phyloP scores from a whole-genome alignment of 2,329 filamentous ascomycete genomes.

The Pseudocercospora ulei region DNA sequence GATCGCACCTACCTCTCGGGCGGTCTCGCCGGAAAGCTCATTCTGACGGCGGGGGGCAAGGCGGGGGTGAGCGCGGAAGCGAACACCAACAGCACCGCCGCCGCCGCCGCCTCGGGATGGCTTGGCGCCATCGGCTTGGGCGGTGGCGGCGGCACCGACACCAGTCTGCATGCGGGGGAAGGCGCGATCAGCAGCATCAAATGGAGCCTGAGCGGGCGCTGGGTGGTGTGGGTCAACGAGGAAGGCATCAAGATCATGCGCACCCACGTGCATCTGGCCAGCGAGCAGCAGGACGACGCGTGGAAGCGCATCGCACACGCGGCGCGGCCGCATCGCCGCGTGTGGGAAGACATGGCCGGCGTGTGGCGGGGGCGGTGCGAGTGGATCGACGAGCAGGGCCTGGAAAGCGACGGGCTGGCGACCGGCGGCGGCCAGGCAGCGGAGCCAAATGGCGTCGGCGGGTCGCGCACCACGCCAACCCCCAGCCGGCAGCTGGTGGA shows the following conservation, averaged over 20 bases:
- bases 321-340: conserved; percentile 71
- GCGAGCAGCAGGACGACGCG: conserved; percentile 64
- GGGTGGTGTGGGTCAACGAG: conserved; percentile 91
- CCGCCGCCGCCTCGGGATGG: conserved; percentile 69
- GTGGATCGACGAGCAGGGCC: conserved; percentile 77
- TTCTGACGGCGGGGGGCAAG: conserved; percentile 73
- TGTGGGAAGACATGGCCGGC: conserved; percentile 92
- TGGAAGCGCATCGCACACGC: conserved; percentile 95
- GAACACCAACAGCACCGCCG: conserved; percentile 73
- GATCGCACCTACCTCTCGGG: conserved; percentile 86
- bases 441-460: conserved; percentile 25
- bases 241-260: conserved; percentile 97
- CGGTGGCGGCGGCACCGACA: conserved; percentile 69
- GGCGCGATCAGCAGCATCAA: conserved; percentile 84
- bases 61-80: conserved; percentile 70
- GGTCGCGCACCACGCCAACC: conserved; percentile 19
- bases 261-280: conserved; percentile 70
- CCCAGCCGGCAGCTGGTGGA: conserved; percentile 44
- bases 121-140: conserved; percentile 74
- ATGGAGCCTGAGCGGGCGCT: conserved; percentile 88
- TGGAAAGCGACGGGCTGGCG: conserved; percentile 61
- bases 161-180: conserved; percentile 80
- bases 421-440: conserved; percentile 33
- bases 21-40: conserved; percentile 74
- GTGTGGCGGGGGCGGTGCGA: conserved; percentile 89